Conservation (phyloP, 2,329 filamentous ascomycete genomes). For the Coniochaeta hoffmannii region DNA sequence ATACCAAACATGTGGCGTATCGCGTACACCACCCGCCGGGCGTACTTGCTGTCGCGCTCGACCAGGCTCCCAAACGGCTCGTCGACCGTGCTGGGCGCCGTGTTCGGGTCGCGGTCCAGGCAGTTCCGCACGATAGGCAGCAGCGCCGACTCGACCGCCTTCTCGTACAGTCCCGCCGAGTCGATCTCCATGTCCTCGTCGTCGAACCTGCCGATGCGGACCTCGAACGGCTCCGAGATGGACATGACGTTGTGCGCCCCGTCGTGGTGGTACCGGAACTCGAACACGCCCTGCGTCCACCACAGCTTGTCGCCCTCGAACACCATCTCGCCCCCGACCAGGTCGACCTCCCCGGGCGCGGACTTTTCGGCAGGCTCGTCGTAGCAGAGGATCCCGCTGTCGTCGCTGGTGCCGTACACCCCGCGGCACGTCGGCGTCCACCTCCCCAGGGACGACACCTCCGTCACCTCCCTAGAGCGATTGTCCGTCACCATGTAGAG, state of each 20-base stretch:
- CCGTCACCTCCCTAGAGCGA: conserved; percentile 73
- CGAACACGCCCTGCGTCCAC: conserved; percentile 95
- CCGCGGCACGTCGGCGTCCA: conserved; percentile 79
- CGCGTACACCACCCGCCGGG: conserved; percentile 84
- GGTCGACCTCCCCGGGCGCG: conserved; percentile 45
- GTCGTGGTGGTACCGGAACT: conserved; percentile 94
- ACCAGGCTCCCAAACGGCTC: conserved; percentile 81
- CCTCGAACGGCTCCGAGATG: conserved; percentile 88
- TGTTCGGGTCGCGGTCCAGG: conserved; percentile 83
- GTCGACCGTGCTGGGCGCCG: conserved; percentile 71
- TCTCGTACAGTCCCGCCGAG: conserved; percentile 44
- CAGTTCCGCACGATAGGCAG: conserved; percentile 85
- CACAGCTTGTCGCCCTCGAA: conserved; percentile 92
- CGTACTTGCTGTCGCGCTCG: conserved; percentile 82
- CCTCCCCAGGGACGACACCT: conserved; percentile 76
- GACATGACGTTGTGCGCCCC: conserved; percentile 91
- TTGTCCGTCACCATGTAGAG: conserved; percentile 97
- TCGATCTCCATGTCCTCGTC: conserved; percentile 59
- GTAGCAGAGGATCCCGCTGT: conserved; percentile 66
- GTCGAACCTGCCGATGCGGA: conserved; percentile 74
- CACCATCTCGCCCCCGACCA: conserved; percentile 71
- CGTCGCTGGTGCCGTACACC: conserved; percentile 67
- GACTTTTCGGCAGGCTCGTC: conserved; percentile 51
- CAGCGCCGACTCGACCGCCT: conserved; percentile 67
- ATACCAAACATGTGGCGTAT: conserved; percentile 96